Conservation (phyloP, 2,329 filamentous ascomycete species). For the Mycocentrospora acerina region DNA sequence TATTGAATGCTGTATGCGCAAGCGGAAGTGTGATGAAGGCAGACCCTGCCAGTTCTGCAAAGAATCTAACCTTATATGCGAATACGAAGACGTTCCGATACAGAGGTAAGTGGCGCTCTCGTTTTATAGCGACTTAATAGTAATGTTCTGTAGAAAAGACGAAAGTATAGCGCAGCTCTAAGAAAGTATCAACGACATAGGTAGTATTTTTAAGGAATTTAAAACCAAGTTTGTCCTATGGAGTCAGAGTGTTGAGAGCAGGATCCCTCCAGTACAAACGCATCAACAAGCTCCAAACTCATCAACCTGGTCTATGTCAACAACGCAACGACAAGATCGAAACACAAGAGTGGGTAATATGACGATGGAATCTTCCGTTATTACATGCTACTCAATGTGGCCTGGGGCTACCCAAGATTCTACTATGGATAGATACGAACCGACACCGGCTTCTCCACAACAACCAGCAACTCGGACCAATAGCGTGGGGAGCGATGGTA, state of each 20-base stretch:
- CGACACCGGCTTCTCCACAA: slow-evolving; percentile 20
- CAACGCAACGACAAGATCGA: slow-evolving; percentile 24
- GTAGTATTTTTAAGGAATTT: slow-evolving; percentile 31
- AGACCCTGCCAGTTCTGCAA: slow-evolving; percentile 64
- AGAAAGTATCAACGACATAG: slow-evolving; percentile 45
- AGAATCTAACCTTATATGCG: slow-evolving; percentile 80
- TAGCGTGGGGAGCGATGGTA: slow-evolving; percentile 31
- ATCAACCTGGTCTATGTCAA: slow-evolving; percentile 34
- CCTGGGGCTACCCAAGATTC: slow-evolving; percentile 24
- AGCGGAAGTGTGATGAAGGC: slow-evolving; percentile 46
- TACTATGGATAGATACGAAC: slow-evolving; percentile 37
- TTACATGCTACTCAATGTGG: slow-evolving; percentile 28
- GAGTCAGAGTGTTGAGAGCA: slow-evolving; percentile 35
- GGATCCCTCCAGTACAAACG: slow-evolving; percentile 19
- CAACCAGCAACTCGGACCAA: slow-evolving; percentile 38
- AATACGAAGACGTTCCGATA: slow-evolving; percentile 86
- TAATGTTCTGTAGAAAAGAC: slow-evolving; percentile 44
- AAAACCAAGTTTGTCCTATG: slow-evolving; percentile 35
- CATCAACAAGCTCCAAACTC: slow-evolving; percentile 21
- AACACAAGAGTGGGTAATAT: slow-evolving; percentile 33
- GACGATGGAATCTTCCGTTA: slow-evolving; percentile 37
- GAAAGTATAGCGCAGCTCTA: slow-evolving; percentile 54
- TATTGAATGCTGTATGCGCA: slow-evolving; percentile 45
- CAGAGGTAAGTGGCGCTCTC: slow-evolving; percentile 68
- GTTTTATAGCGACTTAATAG: slow-evolving; percentile 3